These are phyloP conservation scores for Plasmodium relictum DNA, from an alignment of 169 alveolate species.

Conservation along the genomic window DNA sequence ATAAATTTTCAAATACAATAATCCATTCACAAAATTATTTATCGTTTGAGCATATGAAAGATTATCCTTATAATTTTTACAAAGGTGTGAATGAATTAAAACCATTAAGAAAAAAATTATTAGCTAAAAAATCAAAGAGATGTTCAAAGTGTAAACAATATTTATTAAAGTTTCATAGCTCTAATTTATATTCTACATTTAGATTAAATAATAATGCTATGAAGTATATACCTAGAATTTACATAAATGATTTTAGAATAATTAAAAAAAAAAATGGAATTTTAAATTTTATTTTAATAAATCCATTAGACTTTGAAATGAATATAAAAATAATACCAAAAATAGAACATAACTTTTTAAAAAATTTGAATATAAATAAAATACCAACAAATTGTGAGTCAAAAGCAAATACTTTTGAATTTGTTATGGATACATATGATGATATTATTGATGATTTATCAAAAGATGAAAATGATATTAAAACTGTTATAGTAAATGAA, in stretches of 20 bases:
- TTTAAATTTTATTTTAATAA: conserved; percentile 53
- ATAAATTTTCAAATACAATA: neutral
- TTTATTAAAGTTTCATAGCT: conserved; percentile 44
- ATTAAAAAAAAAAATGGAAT: conserved; percentile 60
- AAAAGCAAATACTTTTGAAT: conserved; percentile 27
- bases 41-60: conserved; percentile 35
- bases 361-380: conserved; percentile 22
- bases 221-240: conserved; percentile 55
- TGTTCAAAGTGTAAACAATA: conserved; percentile 47
- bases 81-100: conserved; percentile 29
- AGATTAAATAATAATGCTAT: conserved; percentile 56
- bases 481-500: conserved; percentile 21
- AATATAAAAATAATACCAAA: conserved; percentile 60
- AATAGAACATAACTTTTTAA: conserved; percentile 44
- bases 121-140: conserved; percentile 46
- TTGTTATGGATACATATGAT: conserved; percentile 45
- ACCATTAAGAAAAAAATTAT: conserved; percentile 39
- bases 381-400: conserved; percentile 31
- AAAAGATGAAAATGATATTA: conserved; percentile 27
- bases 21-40: conserved; percentile 24
- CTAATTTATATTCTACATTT: conserved; percentile 25
- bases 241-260: conserved; percentile 56
- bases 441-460: conserved; percentile 53
- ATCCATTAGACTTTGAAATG: conserved; percentile 66
- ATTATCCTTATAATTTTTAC: conserved; percentile 64